These are phyloP conservation scores for Waltiozyma sp. DNA, from an alignment of 1,139 yeast species.

Conservation along the genomic window DNA sequence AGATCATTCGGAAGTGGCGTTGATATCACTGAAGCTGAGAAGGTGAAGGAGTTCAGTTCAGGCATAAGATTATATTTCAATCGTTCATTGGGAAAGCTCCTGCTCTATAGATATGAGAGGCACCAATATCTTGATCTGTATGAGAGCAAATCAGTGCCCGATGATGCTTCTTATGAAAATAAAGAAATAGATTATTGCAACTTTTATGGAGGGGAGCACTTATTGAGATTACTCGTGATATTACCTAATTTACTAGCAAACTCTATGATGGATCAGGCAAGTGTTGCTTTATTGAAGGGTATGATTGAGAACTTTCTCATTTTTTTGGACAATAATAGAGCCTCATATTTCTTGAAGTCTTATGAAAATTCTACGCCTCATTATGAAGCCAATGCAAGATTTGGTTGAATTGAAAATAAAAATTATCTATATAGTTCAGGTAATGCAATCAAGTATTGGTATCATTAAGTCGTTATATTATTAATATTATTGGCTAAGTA, in stretches of 20 bases:
- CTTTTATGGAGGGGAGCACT: conserved; percentile 70
- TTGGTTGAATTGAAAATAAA: conserved; percentile 8
- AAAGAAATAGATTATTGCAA: conserved; percentile 29
- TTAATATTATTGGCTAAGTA: too few relatives aligned
- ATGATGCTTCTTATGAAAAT: background rate
- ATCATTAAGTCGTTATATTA: background rate
- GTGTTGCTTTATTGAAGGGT: conserved; percentile 44
- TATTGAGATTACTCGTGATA: conserved; percentile 60
- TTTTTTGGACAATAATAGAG: conserved; percentile 35
- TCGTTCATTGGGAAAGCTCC: conserved; percentile 55
- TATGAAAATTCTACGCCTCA: conserved; percentile 52
- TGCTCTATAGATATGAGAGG: conserved; percentile 77
- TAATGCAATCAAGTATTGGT: background rate
- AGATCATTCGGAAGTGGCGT: conserved; percentile 18
- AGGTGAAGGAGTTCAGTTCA: conserved; percentile 51
- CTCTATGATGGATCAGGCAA: conserved; percentile 71
- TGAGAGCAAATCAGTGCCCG: conserved; percentile 23
- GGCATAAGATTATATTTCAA: conserved; percentile 77
- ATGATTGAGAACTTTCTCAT: conserved; percentile 43
- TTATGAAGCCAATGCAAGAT: conserved; percentile 39
- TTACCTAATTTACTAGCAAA: conserved; percentile 74
- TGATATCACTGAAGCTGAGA: conserved; percentile 33
- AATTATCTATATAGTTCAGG: too few relatives aligned
- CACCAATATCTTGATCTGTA: conserved; percentile 60
- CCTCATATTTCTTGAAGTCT: conserved; percentile 34